A percentile compares a stretch with the other conserved stretches of the same genome.
Evolutionary conservation across 2,329 filamentous ascomycete species (phyloP).

Genomic region (Aspergillus persii): DNA sequence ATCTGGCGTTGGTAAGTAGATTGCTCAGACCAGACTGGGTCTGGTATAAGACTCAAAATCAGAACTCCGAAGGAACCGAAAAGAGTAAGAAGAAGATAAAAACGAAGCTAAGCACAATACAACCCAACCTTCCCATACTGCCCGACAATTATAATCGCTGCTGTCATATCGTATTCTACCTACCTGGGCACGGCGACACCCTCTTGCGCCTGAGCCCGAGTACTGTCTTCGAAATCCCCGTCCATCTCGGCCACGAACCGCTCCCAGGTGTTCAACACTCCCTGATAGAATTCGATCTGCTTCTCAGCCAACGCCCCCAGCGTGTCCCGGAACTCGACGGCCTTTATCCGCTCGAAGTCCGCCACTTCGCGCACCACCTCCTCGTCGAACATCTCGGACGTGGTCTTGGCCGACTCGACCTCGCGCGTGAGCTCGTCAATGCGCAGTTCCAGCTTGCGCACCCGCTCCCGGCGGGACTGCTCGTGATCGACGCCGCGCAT

Average conservation of each 20-base stretch:
- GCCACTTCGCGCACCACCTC: slow-evolving; percentile 89
- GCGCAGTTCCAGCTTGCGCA: slow-evolving; percentile 84
- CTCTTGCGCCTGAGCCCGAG: slow-evolving; percentile 21
- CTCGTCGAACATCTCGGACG: slow-evolving; percentile 90
- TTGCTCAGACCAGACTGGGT: too few relatives aligned
- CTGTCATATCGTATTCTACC: background rate
- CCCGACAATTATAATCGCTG: background rate
- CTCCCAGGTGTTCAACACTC: slow-evolving; percentile 82
- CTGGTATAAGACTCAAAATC: too few relatives aligned
- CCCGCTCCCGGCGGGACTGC: slow-evolving; percentile 78
- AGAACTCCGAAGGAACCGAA: too few relatives aligned
- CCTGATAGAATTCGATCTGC: slow-evolving; percentile 82
- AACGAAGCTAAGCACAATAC: too few relatives aligned
- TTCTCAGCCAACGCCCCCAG: slow-evolving; percentile 79
- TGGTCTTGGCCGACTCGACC: slow-evolving; percentile 82
- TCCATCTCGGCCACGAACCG: slow-evolving; percentile 87
- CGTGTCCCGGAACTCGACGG: slow-evolving; percentile 84
- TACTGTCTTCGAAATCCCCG: slow-evolving; percentile 47
- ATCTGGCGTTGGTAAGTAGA: too few relatives aligned
- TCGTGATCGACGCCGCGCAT: slow-evolving; percentile 96
- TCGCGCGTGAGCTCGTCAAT: slow-evolving; percentile 89
- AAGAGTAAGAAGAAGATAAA: too few relatives aligned
- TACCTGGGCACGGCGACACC: slow-evolving; percentile 11
- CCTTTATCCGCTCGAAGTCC: slow-evolving; percentile 96
- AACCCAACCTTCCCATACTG: too few relatives aligned